Percentiles rank a stretch among this genome's conserved stretches.
Conservation (phyloP, 2,329 filamentous ascomycete genomes). For the Lachnellula occidentalis region DNA sequence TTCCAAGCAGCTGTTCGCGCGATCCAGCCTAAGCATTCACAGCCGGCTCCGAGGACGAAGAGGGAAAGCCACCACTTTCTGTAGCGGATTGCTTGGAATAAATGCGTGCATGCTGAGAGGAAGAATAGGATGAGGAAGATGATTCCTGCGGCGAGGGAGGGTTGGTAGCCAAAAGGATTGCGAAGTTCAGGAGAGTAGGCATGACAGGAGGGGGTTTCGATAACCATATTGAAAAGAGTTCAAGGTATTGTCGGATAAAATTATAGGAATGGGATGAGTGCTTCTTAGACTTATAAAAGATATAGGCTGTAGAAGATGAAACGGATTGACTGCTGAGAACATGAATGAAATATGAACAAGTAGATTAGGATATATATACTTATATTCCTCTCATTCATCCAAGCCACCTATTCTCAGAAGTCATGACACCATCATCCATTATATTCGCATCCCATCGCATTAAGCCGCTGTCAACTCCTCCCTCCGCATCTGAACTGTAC, state of each 20-base stretch:
- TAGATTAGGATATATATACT: too few species aligned
- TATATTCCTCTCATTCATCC: too few species aligned
- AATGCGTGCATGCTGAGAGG: slow-evolving; percentile 37
- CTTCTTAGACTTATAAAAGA: too few species aligned
- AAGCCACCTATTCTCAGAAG: too few species aligned
- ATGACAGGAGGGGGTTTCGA: background rate
- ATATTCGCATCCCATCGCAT: too few species aligned
- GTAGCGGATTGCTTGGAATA: slow-evolving; percentile 36
- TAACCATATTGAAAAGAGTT: background rate
- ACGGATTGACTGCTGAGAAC: too few species aligned
- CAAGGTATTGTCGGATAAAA: background rate
- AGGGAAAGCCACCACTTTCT: slow-evolving; percentile 44
- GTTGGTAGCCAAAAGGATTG: slow-evolving; percentile 14
- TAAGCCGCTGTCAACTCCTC: too few species aligned
- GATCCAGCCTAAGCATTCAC: slow-evolving; percentile 35
- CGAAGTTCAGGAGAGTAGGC: background rate
- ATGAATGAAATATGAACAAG: too few species aligned
- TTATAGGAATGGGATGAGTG: background rate
- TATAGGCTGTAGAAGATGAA: too few species aligned
- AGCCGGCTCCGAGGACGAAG: slow-evolving; percentile 40
- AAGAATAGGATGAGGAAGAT: slow-evolving; percentile 43
- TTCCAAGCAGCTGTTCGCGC: slow-evolving; percentile 25
- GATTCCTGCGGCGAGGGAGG: slow-evolving; percentile 31
- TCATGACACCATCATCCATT: too few species aligned
- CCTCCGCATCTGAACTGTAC: too few species aligned